phyloP scores from a whole-genome alignment of 148 eudicot genomes.

The Oxyria digyna region DNA sequence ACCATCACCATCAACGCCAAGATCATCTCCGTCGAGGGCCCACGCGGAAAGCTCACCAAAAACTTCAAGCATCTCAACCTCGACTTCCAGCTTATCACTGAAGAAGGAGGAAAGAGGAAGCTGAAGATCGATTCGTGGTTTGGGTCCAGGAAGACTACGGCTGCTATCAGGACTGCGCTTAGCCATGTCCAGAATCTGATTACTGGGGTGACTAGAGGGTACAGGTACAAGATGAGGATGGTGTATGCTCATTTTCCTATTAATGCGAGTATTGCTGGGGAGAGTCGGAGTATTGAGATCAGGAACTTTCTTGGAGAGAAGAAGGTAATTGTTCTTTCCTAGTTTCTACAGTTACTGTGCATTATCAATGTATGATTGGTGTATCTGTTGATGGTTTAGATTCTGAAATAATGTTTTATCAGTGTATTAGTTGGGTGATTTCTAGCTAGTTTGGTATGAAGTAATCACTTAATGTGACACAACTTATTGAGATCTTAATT shows the following conservation, averaged over 20 bases:
- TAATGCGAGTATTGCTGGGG: slow-evolving; percentile 4
- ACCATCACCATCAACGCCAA: slow-evolving; percentile 7
- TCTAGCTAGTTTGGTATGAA: not conserved
- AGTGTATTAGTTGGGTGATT: not conserved
- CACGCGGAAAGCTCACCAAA: slow-evolving; percentile 8
- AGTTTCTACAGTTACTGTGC: not conserved
- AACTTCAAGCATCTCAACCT: slow-evolving; percentile 12
- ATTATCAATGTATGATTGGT: too few species aligned
- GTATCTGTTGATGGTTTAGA: too few species aligned
- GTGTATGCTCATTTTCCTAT: slow-evolving; percentile 10
- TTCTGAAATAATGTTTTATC: not conserved
- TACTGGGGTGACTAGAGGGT: slow-evolving; percentile 6
- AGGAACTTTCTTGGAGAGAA: slow-evolving; percentile 11
- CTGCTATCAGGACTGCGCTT: slow-evolving; percentile 4
- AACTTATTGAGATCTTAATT: too few species aligned
- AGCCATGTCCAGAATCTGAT: slow-evolving; percentile 10
- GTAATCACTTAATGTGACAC: too few species aligned
- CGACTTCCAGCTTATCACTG: slow-evolving; percentile 10
- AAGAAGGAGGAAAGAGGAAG: slow-evolving; percentile 5
- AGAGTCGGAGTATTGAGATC: slow-evolving; percentile 6
- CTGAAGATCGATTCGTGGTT: slow-evolving; percentile 10
- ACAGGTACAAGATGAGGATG: slow-evolving; percentile 11
- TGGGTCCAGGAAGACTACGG: slow-evolving; percentile 9
- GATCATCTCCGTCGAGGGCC: slow-evolving; percentile 6
- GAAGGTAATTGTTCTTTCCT: not conserved